phyloP scores from a whole-genome alignment of 2,329 filamentous ascomycete genomes.

The Fusarium irregulare region DNA sequence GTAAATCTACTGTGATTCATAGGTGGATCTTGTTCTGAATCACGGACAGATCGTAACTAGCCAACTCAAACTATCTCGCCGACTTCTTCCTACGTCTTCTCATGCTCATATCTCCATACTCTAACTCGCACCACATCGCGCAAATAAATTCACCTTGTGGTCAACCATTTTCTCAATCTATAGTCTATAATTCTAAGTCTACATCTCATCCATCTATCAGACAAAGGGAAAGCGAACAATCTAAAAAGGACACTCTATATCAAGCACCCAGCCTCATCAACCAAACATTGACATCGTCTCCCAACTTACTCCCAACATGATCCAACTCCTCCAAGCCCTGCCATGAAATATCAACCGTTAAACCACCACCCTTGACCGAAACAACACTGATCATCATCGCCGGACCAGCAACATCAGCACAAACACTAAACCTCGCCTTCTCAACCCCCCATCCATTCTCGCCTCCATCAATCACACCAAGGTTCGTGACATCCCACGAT shows the following conservation, averaged over 20 bases:
- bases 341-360: slow-evolving; percentile 5
- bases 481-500: slow-evolving; percentile 8
- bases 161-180: neutral
- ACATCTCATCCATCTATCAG: neutral
- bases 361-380: neutral
- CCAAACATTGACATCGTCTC: neutral
- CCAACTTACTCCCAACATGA: neutral
- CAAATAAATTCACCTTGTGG: too few relatives aligned
- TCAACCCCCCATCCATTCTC: neutral
- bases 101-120: neutral
- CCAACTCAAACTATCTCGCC: neutral
- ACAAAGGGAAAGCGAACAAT: neutral
- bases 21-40: too few relatives aligned
- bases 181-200: neutral
- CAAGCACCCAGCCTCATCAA: neutral
- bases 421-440: neutral
- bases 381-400: neutral
- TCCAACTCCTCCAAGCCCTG: slow-evolving; percentile 5
- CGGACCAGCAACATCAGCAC: neutral
- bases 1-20: too few relatives aligned
- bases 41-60: too few relatives aligned
- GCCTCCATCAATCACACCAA: neutral
- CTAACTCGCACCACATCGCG: neutral
- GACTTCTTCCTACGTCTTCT: neutral
- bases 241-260: neutral